Base-by-base conservation (phyloP, 2,329 filamentous ascomycete species). In the Cercospora sojina region DNA sequence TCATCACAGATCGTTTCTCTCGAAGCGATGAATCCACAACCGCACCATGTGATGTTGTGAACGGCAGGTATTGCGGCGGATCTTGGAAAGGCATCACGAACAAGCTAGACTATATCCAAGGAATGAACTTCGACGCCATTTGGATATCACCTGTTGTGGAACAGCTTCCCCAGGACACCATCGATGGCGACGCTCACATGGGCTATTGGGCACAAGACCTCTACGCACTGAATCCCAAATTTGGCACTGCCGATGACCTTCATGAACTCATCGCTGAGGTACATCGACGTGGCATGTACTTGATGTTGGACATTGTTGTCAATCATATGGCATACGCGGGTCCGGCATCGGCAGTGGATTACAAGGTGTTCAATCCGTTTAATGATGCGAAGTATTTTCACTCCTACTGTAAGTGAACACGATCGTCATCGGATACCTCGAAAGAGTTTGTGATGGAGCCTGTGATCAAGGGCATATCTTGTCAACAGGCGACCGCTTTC, bases 301-400 rank as follows among this genome's bases (percentile, higher is more conserved):
- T 88, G 41, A 88, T 88, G 86, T 80, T 88, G 2, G 86, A 88
- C 67, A 78, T 88, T 1, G 85, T 88, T 2, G 81, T 82, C 7
- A 87, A 88, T 73, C 84, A 88, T 72, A 83, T 74, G 69, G 75
- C 67, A 63, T 57, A 12, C 49, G 55, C 29, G n/a, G 35, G 18
- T 18, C 57, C 57, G 20, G 38, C 57, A 38, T 59, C 57, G 8
- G 23, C 23, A 43, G 81, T 88, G 43, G 82, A 88, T 74, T 89
- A 88, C 73, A 80, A 78, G 65, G 72, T 77, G 16, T 83, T 84
- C 53, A 77, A 80, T 23, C 83, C 86, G 7, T 86, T 89, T 72
- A 83, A 89, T 75, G 77, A 84, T 29, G 66, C 81, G 18, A 82
- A 81, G 25, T 88, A 88, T 71, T 91, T 86, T 77, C 88, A 91